Percentiles rank a stretch among this genome's conserved stretches.
These are phyloP conservation scores for Zostera marina DNA, from an alignment of 116 monocot genomes.

Conservation along the genomic window DNA sequence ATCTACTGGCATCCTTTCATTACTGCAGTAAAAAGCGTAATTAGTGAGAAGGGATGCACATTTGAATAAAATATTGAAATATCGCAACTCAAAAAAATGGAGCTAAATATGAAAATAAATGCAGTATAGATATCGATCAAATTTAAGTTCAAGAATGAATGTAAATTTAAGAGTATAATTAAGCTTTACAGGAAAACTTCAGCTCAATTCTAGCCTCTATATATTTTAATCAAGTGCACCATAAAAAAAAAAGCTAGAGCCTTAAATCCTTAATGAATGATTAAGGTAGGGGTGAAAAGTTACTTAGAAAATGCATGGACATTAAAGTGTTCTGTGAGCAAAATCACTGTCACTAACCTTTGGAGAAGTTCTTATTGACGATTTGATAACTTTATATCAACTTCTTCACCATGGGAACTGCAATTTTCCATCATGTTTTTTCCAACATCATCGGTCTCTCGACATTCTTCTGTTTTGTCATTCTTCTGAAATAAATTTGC, in stretches of 20 bases:
- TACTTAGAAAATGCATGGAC: not conserved
- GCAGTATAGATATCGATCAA: too few species aligned
- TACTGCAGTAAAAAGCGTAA: slow-evolving; percentile 28
- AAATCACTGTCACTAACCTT: not conserved
- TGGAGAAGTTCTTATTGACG: slow-evolving; percentile 1
- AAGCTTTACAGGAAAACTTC: too few species aligned
- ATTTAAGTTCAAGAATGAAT: too few species aligned
- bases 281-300: too few species aligned
- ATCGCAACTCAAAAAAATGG: not conserved
- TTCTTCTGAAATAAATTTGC: slow-evolving; percentile 1
- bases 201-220: too few species aligned
- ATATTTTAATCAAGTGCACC: too few species aligned
- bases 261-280: too few species aligned
- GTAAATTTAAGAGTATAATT: too few species aligned
- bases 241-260: too few species aligned
- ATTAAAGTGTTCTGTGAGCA: not conserved
- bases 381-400: not conserved
- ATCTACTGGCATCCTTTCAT: slow-evolving; percentile 9
- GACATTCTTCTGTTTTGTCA: not conserved
- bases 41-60: not conserved
- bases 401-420: not conserved
- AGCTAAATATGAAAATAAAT: not conserved
- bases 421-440: not conserved
- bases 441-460: not conserved
- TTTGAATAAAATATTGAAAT: not conserved